phyloP scores from a whole-genome alignment of 2,329 filamentous ascomycete species.

The Alternaria ventricosa region DNA sequence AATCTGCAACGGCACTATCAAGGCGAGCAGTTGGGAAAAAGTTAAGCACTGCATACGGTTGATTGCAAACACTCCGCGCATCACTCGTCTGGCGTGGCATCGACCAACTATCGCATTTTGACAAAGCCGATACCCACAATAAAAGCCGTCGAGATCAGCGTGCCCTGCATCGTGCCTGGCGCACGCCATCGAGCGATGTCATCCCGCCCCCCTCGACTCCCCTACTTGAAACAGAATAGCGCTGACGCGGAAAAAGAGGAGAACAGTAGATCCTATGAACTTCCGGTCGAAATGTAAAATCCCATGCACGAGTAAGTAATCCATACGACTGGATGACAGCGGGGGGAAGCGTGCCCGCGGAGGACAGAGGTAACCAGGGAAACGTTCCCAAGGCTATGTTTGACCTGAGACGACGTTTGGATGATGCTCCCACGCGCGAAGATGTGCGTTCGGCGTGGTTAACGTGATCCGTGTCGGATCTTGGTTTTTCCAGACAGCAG shows the following conservation, averaged over 20 bases:
- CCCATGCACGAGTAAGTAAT: neutral
- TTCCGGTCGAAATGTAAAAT: neutral
- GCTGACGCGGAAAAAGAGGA: neutral
- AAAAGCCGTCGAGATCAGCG: neutral
- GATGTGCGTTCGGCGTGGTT: neutral
- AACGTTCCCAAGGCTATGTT: neutral
- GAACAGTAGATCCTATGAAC: neutral
- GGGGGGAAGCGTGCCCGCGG: neutral
- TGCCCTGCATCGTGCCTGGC: conserved; percentile 2
- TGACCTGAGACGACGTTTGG: neutral
- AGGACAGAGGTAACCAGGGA: neutral
- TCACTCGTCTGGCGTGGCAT: neutral
- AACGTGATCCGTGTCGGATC: neutral
- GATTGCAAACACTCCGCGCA: neutral
- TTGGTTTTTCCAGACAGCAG: neutral
- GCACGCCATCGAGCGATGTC: conserved; percentile 10
- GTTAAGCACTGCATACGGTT: neutral
- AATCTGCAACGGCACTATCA: neutral
- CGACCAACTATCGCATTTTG: neutral
- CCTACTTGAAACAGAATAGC: neutral
- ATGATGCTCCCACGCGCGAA: neutral
- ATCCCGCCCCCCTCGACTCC: neutral
- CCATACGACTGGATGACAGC: neutral
- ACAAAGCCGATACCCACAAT: conserved; percentile 8
- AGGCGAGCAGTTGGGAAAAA: neutral